These are phyloP conservation scores for Botrytis deweyae DNA, from an alignment of 2,329 filamentous ascomycete genomes.

Conservation along the genomic window DNA sequence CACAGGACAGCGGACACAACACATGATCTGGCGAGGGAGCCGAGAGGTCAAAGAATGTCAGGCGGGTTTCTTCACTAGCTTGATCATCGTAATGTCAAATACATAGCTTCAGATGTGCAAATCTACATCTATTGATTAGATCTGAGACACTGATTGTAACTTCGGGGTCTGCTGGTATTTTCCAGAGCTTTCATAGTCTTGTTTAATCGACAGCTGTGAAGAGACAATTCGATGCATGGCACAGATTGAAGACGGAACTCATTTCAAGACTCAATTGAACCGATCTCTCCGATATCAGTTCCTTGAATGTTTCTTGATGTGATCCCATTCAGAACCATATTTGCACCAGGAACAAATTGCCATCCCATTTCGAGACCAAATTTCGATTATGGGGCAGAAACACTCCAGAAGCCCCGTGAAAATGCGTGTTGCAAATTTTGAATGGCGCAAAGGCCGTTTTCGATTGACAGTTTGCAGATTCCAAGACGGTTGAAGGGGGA, in stretches of 20 bases:
- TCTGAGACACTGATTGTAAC: neutral
- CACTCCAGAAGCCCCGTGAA: neutral
- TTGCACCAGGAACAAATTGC: too few species aligned
- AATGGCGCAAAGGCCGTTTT: neutral
- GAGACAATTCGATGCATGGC: too few species aligned
- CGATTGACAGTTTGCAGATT: neutral
- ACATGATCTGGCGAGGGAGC: neutral
- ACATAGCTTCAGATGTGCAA: neutral
- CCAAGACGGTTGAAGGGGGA: neutral
- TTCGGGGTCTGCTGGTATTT: neutral
- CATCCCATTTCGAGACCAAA: neutral
- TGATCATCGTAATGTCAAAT: neutral
- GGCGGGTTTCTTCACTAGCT: neutral
- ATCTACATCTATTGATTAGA: neutral
- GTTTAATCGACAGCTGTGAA: neutral
- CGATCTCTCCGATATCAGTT: neutral
- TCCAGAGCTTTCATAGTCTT: neutral
- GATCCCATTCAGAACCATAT: neutral
- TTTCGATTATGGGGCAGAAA: neutral
- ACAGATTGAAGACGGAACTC: neutral
- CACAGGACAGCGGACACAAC: too few species aligned
- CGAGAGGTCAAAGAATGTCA: neutral
- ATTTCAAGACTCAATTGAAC: too few species aligned
- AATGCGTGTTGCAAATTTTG: neutral
- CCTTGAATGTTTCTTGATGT: neutral